phyloP scores from a whole-genome alignment of 441 rosid genomes.

The Rhodomyrtus psidioides region DNA sequence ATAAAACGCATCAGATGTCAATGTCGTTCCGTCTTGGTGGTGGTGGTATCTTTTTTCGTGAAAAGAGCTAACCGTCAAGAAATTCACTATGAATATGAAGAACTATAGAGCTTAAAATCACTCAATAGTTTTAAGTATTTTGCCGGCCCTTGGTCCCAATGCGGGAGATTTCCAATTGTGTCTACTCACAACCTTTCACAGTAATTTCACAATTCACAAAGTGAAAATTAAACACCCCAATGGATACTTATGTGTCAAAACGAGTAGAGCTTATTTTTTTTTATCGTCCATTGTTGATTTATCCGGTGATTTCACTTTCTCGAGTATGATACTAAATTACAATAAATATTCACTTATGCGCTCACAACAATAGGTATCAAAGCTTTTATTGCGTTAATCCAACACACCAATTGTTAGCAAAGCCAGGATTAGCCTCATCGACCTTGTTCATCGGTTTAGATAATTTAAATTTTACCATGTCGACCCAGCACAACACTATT shows the following conservation, averaged over 20 bases:
- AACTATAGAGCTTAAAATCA: background rate
- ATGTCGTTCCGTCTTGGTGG: background rate
- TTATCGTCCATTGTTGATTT: background rate
- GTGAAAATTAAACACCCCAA: background rate
- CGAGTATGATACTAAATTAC: background rate
- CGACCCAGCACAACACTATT: background rate
- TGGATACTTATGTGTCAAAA: background rate
- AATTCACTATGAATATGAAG: background rate
- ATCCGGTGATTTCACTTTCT: background rate
- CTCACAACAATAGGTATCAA: background rate
- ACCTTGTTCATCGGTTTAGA: no score
- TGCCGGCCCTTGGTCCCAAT: background rate
- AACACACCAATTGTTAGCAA: background rate
- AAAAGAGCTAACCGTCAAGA: rapidly evolving
- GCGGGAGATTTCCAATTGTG: background rate
- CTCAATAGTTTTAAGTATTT: background rate
- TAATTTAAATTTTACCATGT: no score
- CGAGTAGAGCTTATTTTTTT: background rate
- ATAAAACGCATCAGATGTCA: background rate
- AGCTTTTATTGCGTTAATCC: background rate
- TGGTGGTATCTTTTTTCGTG: background rate
- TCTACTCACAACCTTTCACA: background rate
- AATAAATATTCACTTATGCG: background rate
- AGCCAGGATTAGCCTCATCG: background rate
- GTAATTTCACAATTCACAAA: background rate